Evolutionary conservation across 1,139 yeast genomes (phyloP).

Genomic region (Pichia sp.): DNA sequence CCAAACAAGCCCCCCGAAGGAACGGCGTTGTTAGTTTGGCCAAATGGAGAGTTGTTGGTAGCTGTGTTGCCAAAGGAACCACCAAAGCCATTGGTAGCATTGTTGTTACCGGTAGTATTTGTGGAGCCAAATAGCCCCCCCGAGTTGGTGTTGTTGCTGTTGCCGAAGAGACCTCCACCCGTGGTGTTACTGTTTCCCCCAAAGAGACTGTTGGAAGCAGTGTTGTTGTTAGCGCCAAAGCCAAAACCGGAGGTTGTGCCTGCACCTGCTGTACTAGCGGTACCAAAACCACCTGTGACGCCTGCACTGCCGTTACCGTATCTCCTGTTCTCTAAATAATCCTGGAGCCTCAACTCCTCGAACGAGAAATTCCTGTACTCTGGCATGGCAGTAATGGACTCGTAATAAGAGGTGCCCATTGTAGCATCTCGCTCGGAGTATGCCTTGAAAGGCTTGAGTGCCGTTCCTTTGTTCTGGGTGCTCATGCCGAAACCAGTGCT

Average conservation of each 20-base stretch:
- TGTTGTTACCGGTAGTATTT: too few relatives aligned
- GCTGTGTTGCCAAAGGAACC: neutral
- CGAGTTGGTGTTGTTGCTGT: slow-evolving; percentile 24
- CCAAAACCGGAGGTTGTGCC: slow-evolving; percentile 13
- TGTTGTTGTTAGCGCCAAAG: slow-evolving; percentile 15
- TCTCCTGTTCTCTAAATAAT: slow-evolving; percentile 73
- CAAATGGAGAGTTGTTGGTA: slow-evolving; percentile 27
- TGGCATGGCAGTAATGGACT: slow-evolving; percentile 83
- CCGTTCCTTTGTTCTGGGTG: slow-evolving; percentile 57
- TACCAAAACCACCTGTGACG: slow-evolving; percentile 23
- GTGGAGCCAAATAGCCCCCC: slow-evolving; percentile 12
- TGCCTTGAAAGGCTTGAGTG: slow-evolving; percentile 61
- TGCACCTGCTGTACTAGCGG: slow-evolving; percentile 14
- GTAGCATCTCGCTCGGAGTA: slow-evolving; percentile 70
- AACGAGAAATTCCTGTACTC: slow-evolving; percentile 76
- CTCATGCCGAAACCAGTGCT: slow-evolving; percentile 28
- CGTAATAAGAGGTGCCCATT: slow-evolving; percentile 55
- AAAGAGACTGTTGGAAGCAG: slow-evolving; percentile 14
- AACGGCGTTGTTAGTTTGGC: slow-evolving; percentile 22
- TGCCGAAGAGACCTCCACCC: slow-evolving; percentile 20
- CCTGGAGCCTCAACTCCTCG: slow-evolving; percentile 87
- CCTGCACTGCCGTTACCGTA: slow-evolving; percentile 40
- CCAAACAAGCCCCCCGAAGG: slow-evolving; percentile 45
- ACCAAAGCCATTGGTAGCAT: slow-evolving; percentile 11
- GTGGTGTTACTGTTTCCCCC: slow-evolving; percentile 13